These are phyloP conservation scores for Sporothrix brasiliensis DNA, from an alignment of 2,329 filamentous ascomycete genomes.

Conservation along the genomic window DNA sequence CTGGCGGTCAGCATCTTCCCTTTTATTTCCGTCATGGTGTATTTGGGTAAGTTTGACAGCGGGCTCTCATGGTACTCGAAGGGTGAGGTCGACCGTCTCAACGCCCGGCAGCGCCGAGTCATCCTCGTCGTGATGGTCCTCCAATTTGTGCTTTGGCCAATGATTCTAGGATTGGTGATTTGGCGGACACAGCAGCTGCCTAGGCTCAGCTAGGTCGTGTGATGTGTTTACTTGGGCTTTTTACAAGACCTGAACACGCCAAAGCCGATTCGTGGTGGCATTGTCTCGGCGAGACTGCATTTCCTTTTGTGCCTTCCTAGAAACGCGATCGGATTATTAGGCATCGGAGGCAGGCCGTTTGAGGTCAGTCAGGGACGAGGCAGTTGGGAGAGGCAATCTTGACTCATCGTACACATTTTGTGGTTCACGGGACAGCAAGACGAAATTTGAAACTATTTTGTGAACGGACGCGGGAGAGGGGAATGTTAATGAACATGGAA, in stretches of 20 bases:
- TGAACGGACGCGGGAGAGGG: too few species aligned
- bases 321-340: background rate
- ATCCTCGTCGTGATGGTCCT: constrained; percentile 44
- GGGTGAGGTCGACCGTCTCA: constrained; percentile 50
- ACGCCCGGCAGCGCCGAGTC: constrained; percentile 43
- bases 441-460: background rate
- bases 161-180: constrained; percentile 36
- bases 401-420: background rate
- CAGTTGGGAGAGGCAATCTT: background rate
- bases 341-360: background rate
- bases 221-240: too few species aligned
- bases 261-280: background rate
- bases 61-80: constrained; percentile 54
- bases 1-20: constrained; percentile 50
- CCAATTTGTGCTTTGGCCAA: constrained; percentile 37
- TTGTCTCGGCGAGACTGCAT: background rate
- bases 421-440: background rate
- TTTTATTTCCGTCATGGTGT: constrained; percentile 51
- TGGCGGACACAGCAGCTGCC: constrained; percentile 31
- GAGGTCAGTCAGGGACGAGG: background rate
- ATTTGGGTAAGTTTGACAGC: constrained; percentile 50
- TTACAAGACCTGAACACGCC: background rate
- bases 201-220: background rate
- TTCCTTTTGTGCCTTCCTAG: background rate
- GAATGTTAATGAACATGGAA: background rate